Evolutionary conservation across 495 filamentous ascomycete genomes (phyloP), one percentile per base, ranked within the genome.

Genomic region (Penicillium steckii): DNA sequence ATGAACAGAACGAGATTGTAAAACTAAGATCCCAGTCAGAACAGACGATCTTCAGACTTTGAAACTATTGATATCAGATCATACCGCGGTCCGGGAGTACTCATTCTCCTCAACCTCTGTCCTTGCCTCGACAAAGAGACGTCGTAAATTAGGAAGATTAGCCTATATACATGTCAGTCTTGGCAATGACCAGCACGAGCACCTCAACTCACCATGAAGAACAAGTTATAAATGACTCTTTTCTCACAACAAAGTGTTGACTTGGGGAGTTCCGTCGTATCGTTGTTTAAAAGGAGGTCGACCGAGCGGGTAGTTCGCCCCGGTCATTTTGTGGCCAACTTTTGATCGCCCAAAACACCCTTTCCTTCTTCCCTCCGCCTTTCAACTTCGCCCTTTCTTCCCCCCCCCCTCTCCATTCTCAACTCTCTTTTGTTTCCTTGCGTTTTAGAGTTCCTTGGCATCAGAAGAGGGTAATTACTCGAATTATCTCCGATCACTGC

Each of bases 1-100:
- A 97, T 89, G 73, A 97, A 98, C 2, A 97, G 78, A 2, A 96
- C 89, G 3, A 96, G 81, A 63, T 97, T 97, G 75, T 97, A 98
- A 70, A 98, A 98, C 94, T 97, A 64, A 6, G 13, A 17, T 13
- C 17, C 18, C 43, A 49, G 0, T 45, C n/a, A 37, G 33, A 15
- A 45, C 17, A 19, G 18, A 23, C 38, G 8, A 4, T 41, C 23
- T 13, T 12, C n/a, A 22, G 8, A 21, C 17, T 19, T 1, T 41
- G 8, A 13, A 41, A 22, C 6, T 19, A 35, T 26, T 24, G 40
- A 27, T 21, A 37, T 15, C n/a, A 17, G 33, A 37, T 32, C 61
- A 30, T 75, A 97, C 94, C 33, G 94, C 94, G 66, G 84, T 95
- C 52, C 94, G 80, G 4, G 95, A 97, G 61, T 97, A 93, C 44